Percentiles rank a stretch among this genome's conserved stretches.
These are phyloP conservation scores for Saturnispora galanensis DNA, from an alignment of 805 yeast species.

Conservation along the genomic window DNA sequence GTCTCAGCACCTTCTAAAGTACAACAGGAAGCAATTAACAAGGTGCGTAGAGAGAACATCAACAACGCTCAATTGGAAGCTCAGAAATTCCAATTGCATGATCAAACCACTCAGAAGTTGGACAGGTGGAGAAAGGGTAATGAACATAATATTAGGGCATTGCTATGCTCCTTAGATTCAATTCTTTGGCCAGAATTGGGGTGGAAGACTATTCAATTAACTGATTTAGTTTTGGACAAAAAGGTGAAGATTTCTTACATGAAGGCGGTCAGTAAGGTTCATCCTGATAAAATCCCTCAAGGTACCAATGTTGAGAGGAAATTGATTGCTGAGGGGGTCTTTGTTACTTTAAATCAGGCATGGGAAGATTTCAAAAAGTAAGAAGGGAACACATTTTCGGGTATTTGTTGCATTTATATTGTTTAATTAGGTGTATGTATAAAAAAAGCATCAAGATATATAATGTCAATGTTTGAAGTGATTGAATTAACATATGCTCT, in stretches of 20 bases:
- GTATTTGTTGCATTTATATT: neutral
- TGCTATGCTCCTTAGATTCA: slow-evolving; percentile 57
- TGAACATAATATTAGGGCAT: slow-evolving; percentile 69
- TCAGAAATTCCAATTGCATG: slow-evolving; percentile 54
- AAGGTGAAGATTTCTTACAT: slow-evolving; percentile 78
- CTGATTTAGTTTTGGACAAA: slow-evolving; percentile 79
- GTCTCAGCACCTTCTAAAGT: neutral
- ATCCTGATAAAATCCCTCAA: slow-evolving; percentile 73
- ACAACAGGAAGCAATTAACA: slow-evolving; percentile 4
- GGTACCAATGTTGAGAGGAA: slow-evolving; percentile 55
- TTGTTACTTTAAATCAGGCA: slow-evolving; percentile 72
- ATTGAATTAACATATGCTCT: too few relatives aligned
- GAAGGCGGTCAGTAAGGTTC: slow-evolving; percentile 71
- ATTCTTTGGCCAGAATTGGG: slow-evolving; percentile 58
- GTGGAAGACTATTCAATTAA: slow-evolving; percentile 58
- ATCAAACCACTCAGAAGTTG: slow-evolving; percentile 46
- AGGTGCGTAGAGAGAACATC: slow-evolving; percentile 4
- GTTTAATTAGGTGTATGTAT: neutral
- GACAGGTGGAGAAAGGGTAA: slow-evolving; percentile 63
- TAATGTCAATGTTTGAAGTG: too few relatives aligned
- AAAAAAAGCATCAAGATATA: too few relatives aligned
- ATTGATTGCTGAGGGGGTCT: slow-evolving; percentile 81
- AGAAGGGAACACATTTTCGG: neutral
- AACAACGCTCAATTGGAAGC: slow-evolving; percentile 31
- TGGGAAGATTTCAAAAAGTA: slow-evolving; percentile 70